Percentiles rank a stretch among this genome's conserved stretches.
Conservation (phyloP, 768 basidiomycete genomes). For the Kwoniella sp. region DNA sequence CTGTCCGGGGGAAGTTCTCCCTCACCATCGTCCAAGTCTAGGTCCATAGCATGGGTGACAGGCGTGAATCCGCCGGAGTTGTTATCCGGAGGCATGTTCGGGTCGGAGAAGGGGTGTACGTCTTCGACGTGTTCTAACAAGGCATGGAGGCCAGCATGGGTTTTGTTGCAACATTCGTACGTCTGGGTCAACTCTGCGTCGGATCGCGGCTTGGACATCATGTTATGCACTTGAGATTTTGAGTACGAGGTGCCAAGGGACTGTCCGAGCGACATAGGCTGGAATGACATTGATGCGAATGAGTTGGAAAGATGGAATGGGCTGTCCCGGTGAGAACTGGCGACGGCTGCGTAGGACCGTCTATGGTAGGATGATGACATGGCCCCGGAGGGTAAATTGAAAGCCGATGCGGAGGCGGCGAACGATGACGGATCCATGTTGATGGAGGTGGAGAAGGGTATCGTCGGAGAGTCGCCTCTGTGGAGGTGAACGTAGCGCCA, state of each 20-base stretch:
- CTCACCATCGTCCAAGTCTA: constrained; percentile 38
- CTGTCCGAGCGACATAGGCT: constrained; percentile 36
- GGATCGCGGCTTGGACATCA: constrained; percentile 31
- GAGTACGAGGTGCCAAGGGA: constrained; percentile 34
- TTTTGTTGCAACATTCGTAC: constrained; percentile 45
- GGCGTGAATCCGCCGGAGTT: constrained; percentile 30
- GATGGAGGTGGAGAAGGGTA: constrained; percentile 38
- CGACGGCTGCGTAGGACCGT: constrained; percentile 39
- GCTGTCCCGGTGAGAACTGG: constrained; percentile 7
- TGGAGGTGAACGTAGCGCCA: neutral
- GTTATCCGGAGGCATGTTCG: constrained; percentile 21
- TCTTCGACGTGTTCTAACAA: constrained; percentile 49
- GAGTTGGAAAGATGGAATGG: constrained; percentile 30
- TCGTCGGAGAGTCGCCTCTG: constrained; percentile 32
- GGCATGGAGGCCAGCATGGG: constrained; percentile 41
- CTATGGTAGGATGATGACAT: constrained; percentile 37
- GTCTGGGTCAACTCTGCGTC: constrained; percentile 39
- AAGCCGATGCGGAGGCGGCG: constrained; percentile 27
- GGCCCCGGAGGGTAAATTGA: constrained; percentile 33
- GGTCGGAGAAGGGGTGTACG: constrained; percentile 36
- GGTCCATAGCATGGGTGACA: constrained; percentile 36
- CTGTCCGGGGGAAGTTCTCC: constrained; percentile 4
- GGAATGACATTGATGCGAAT: constrained; percentile 39
- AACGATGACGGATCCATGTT: constrained; percentile 42
- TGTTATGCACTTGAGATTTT: constrained; percentile 31